A percentile compares a stretch with the other conserved stretches of the same genome.
Conservation (phyloP, 768 basidiomycete species). For the Pleurotus ostreatus region DNA sequence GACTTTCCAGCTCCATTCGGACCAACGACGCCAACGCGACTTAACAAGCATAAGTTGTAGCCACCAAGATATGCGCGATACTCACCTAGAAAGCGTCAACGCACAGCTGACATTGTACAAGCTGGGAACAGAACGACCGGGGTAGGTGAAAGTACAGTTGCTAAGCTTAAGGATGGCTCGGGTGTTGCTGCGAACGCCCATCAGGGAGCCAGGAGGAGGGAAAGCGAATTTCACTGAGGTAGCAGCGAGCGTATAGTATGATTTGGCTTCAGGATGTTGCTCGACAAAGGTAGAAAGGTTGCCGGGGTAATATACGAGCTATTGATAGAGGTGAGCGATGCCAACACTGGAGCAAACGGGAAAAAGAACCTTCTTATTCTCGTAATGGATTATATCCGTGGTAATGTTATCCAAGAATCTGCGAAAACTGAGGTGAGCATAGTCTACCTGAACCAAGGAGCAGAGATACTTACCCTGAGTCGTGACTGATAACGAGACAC, state of each 20-base stretch:
- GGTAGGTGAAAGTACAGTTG: slow-evolving; percentile 92
- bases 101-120: slow-evolving; percentile 88
- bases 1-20: slow-evolving; percentile 97
- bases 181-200: slow-evolving; percentile 96
- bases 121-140: slow-evolving; percentile 76
- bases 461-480: slow-evolving; percentile 72
- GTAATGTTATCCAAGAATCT: slow-evolving; percentile 95
- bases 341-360: too few relatives aligned
- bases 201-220: slow-evolving; percentile 91
- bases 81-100: slow-evolving; percentile 84
- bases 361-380: slow-evolving; percentile 69
- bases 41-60: slow-evolving; percentile 24
- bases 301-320: slow-evolving; percentile 92
- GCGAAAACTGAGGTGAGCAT: slow-evolving; percentile 8
- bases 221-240: slow-evolving; percentile 94
- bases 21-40: slow-evolving; percentile 88
- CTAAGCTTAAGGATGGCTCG: slow-evolving; percentile 92
- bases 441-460: neutral
- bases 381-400: slow-evolving; percentile 97
- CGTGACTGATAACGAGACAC: slow-evolving; percentile 93
- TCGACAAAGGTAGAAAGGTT: slow-evolving; percentile 90
- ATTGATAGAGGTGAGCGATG: slow-evolving; percentile 9
- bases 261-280: slow-evolving; percentile 88
- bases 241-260: slow-evolving; percentile 94
- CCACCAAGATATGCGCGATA: slow-evolving; percentile 16